phyloP scores from a whole-genome alignment of 2,329 filamentous ascomycete genomes.

The Sarocladiaceae sp. region DNA sequence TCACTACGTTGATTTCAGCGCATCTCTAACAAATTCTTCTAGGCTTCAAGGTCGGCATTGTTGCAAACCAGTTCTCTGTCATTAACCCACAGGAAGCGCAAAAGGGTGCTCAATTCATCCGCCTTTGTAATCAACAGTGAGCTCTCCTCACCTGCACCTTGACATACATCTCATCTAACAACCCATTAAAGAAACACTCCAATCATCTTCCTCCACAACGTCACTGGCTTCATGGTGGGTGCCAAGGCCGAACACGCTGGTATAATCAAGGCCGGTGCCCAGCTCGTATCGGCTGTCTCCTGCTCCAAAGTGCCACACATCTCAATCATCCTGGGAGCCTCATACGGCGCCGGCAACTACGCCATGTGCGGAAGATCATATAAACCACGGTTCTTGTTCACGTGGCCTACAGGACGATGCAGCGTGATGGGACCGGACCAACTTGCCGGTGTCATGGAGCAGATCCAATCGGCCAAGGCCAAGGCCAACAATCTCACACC shows the following conservation, averaged over 20 bases:
- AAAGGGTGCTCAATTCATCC: slow-evolving; percentile 38
- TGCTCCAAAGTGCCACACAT: slow-evolving; percentile 40
- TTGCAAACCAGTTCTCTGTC: slow-evolving; percentile 35
- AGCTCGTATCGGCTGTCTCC: slow-evolving; percentile 39
- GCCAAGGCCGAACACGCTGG: slow-evolving; percentile 36
- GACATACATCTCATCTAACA: neutral
- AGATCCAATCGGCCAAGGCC: slow-evolving; percentile 14
- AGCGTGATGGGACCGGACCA: slow-evolving; percentile 21
- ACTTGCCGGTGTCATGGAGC: slow-evolving; percentile 20
- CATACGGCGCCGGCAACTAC: slow-evolving; percentile 42
- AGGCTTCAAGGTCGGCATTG: slow-evolving; percentile 32
- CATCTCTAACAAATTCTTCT: neutral
- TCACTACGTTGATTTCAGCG: neutral
- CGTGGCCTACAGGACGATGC: slow-evolving; percentile 18
- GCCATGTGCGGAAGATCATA: slow-evolving; percentile 41
- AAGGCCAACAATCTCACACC: slow-evolving; percentile 16
- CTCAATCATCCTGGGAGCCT: slow-evolving; percentile 37
- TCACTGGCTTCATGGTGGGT: slow-evolving; percentile 45
- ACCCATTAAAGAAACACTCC: slow-evolving; percentile 27
- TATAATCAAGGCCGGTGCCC: slow-evolving; percentile 40
- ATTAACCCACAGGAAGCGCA: slow-evolving; percentile 34
- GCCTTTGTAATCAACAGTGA: slow-evolving; percentile 38
- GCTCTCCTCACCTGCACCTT: slow-evolving; percentile 11
- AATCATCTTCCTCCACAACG: slow-evolving; percentile 42
- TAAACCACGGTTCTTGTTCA: slow-evolving; percentile 36